phyloP scores from a whole-genome alignment of 441 rosid species.

The Populus tomentosa region DNA sequence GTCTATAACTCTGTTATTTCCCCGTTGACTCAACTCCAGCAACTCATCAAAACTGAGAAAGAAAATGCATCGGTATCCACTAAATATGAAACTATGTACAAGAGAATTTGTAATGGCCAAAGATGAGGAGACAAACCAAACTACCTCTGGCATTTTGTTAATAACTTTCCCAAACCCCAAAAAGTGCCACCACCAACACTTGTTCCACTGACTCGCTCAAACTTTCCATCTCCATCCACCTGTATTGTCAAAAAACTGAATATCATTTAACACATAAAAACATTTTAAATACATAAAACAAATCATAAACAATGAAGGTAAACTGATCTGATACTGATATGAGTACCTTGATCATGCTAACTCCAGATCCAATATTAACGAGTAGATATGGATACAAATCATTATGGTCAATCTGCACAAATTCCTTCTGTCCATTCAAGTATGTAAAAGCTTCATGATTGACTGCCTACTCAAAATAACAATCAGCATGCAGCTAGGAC shows the following conservation, averaged over 20 bases:
- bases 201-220: constrained; percentile 96
- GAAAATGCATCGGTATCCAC: not conserved
- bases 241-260: constrained; percentile 28
- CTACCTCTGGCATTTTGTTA: constrained; percentile 97
- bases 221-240: constrained; percentile 99
- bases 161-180: constrained; percentile 96
- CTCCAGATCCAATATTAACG: constrained; percentile 98
- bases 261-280: not conserved
- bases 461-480: constrained; percentile 60
- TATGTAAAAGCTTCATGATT: constrained; percentile 99
- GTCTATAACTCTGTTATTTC: constrained; percentile 92
- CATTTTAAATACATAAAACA: constrained; percentile 5
- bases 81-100: not conserved
- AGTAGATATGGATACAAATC: constrained; percentile 98
- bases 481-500: not conserved
- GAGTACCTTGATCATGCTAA: constrained; percentile 92
- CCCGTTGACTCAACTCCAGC: constrained; percentile 97
- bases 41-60: constrained; percentile 86
- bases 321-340: constrained; percentile 4
- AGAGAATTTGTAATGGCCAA: constrained; percentile 1
- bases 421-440: constrained; percentile 90
- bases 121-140: not conserved
- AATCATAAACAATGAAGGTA: constrained; percentile 9
- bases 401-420: constrained; percentile 91
- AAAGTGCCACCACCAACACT: constrained; percentile 99